Evolutionary conservation across 768 basidiomycete species (phyloP), one percentile per base, ranked within the genome.

Genomic region (Suillus lakei): DNA sequence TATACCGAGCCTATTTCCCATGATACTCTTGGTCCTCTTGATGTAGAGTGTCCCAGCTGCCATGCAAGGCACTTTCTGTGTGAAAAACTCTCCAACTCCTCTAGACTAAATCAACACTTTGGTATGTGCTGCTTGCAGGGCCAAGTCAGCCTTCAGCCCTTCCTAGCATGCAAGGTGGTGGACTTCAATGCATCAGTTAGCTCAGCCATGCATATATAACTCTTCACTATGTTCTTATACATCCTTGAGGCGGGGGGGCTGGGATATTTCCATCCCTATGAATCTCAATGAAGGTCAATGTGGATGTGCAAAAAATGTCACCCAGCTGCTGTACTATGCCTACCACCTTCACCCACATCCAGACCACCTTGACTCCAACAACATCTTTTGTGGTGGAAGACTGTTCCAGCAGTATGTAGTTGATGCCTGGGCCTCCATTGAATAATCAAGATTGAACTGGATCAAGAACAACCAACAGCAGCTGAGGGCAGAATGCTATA

Each of bases 161-260:
- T 80, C 1, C 69, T 62, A 23, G 30, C 64, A 0, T 74, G 67
- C 62, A 67, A 10, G 67, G 68, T 48, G 72, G 71, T 18, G 61
- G 36, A 12, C 64, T 81, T 5, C 44, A 70, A 21, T 66, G 71
- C 6, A 80, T 82, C 48, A 71, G 46, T 60, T 73, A 85, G 2
- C 62, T 72, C 0, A 70, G 81, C 66, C 74, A 78, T 5, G 62
- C 70, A 0, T 86, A 85, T 66, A 36, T 66, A 0, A 67, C 81
- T 0, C 71, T 85, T 0, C 79, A 83, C 16, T 85, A 83, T 79
- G 77, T 80, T 0, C 66, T 86, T 0, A 71, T 86, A 2, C 84
- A 84, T 73, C 79, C 83, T 3, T n/a, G 54, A 39, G 81, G 82
- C 1, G 68, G 79, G 18, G 50, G 68, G 82, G 82, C 3, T 85